A percentile compares a stretch with the other conserved stretches of the same genome.
phyloP scores from a whole-genome alignment of 139 green algal genomes.

The Tetraselmis striata region DNA sequence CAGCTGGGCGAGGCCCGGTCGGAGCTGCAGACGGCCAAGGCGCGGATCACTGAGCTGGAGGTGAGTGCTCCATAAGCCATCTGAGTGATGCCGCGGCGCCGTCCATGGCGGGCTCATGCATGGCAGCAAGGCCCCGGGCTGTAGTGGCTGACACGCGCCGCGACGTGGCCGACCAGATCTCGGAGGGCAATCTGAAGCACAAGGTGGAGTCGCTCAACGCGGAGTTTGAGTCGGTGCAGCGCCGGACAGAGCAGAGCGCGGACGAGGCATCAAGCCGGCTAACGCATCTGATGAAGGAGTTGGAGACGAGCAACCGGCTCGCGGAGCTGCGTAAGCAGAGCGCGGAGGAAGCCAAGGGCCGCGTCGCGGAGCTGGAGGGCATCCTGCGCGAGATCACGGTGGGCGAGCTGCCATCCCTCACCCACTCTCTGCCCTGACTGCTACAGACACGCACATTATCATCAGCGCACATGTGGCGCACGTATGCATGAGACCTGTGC shows the following conservation, averaged over 20 bases:
- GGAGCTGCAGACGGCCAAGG: conserved; percentile 4
- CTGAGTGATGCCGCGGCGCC: neutral
- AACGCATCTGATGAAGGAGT: conserved; percentile 30
- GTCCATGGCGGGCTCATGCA: too few species aligned
- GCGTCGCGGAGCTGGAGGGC: conserved; percentile 43
- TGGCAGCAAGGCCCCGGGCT: too few species aligned
- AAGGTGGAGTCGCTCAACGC: conserved; percentile 21
- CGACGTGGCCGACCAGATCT: too few species aligned
- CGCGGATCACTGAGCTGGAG: conserved; percentile 8
- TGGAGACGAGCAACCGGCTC: conserved; percentile 40
- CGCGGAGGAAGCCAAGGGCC: conserved; percentile 27
- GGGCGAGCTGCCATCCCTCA: too few species aligned
- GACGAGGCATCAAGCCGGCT: conserved; percentile 23
- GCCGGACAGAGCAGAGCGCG: conserved; percentile 14
- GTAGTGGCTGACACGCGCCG: too few species aligned
- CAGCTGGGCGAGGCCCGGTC: neutral
- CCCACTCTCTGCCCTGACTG: too few species aligned
- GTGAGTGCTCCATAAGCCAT: too few species aligned
- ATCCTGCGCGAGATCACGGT: conserved; percentile 38
- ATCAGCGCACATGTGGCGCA: too few species aligned
- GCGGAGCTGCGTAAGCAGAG: conserved; percentile 32
- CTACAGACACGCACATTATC: too few species aligned
- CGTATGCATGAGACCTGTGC: too few species aligned
- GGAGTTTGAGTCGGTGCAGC: conserved; percentile 13
- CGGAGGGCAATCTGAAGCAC: conserved; percentile 24